A percentile compares a stretch with the other conserved stretches of the same genome.
These are phyloP conservation scores for Suhomyces maxii DNA, from an alignment of 1,139 yeast genomes.

Conservation along the genomic window DNA sequence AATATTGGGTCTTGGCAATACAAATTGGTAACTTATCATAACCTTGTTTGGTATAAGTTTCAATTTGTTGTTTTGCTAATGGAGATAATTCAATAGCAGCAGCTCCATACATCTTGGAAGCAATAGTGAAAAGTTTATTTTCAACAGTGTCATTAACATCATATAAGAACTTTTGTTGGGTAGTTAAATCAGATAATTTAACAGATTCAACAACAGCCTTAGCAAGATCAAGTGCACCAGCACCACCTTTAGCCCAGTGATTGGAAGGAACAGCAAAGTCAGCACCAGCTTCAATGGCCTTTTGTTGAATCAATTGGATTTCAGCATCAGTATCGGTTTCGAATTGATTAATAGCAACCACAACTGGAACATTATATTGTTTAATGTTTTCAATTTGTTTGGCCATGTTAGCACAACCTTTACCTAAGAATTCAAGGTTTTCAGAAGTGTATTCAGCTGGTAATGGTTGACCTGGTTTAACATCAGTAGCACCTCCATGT, in stretches of 20 bases:
- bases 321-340: slow-evolving; percentile 72
- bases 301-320: slow-evolving; percentile 58
- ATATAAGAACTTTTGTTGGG: slow-evolving; percentile 57
- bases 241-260: slow-evolving; percentile 84
- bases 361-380: slow-evolving; percentile 72
- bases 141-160: slow-evolving; percentile 62
- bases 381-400: slow-evolving; percentile 73
- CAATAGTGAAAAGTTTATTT: slow-evolving; percentile 62
- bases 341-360: slow-evolving; percentile 77
- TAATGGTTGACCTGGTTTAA: slow-evolving; percentile 75
- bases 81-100: slow-evolving; percentile 83
- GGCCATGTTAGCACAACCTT: slow-evolving; percentile 71
- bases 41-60: slow-evolving; percentile 83
- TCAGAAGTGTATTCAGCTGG: slow-evolving; percentile 69
- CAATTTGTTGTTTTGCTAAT: slow-evolving; percentile 82
- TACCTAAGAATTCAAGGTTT: slow-evolving; percentile 60
- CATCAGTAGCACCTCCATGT: slow-evolving; percentile 85
- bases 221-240: slow-evolving; percentile 69
- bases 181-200: slow-evolving; percentile 25
- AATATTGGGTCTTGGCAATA: slow-evolving; percentile 97
- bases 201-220: slow-evolving; percentile 67
- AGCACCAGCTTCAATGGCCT: slow-evolving; percentile 74
- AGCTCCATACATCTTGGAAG: slow-evolving; percentile 84
- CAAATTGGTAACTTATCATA: slow-evolving; percentile 92
- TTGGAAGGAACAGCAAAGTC: slow-evolving; percentile 70